These are phyloP conservation scores for Astraeus odoratus DNA, from an alignment of 768 basidiomycete species.

Conservation along the genomic window DNA sequence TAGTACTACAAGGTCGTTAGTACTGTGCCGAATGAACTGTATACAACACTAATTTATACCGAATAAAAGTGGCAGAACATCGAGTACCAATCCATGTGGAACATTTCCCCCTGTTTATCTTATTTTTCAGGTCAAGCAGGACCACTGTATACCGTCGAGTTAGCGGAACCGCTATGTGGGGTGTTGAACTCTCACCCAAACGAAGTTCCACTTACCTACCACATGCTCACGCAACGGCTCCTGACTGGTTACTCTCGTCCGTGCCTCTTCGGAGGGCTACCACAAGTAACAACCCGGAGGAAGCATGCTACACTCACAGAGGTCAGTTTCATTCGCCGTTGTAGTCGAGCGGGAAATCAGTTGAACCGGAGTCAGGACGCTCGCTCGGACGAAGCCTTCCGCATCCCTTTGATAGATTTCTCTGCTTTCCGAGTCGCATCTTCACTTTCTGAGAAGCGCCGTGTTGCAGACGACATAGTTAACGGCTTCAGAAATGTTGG, in stretches of 20 bases:
- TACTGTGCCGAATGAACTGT: too few species aligned
- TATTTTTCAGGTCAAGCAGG: too few species aligned
- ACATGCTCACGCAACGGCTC: neutral
- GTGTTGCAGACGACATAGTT: slow-evolving; percentile 61
- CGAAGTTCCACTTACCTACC: too few species aligned
- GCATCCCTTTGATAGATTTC: slow-evolving; percentile 78
- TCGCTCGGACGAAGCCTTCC: slow-evolving; percentile 37
- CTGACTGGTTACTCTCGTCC: slow-evolving; percentile 13
- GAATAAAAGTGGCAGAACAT: too few species aligned
- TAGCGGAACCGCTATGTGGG: too few species aligned
- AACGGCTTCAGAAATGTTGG: slow-evolving; percentile 75
- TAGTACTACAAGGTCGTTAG: too few species aligned
- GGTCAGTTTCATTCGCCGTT: slow-evolving; percentile 8
- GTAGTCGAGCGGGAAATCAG: neutral
- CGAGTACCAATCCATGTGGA: too few species aligned
- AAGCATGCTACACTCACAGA: slow-evolving; percentile 20
- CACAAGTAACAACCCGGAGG: slow-evolving; percentile 5
- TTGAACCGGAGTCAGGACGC: slow-evolving; percentile 23
- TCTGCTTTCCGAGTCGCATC: slow-evolving; percentile 50
- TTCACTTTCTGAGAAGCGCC: slow-evolving; percentile 49
- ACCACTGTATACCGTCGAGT: too few species aligned
- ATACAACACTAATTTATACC: too few species aligned
- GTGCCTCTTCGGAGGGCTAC: slow-evolving; percentile 3
- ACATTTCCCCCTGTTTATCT: too few species aligned
- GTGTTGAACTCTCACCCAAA: too few species aligned